Conservation (phyloP, 1,284 basidiomycete species). For the Ceratobasidium sp. region DNA sequence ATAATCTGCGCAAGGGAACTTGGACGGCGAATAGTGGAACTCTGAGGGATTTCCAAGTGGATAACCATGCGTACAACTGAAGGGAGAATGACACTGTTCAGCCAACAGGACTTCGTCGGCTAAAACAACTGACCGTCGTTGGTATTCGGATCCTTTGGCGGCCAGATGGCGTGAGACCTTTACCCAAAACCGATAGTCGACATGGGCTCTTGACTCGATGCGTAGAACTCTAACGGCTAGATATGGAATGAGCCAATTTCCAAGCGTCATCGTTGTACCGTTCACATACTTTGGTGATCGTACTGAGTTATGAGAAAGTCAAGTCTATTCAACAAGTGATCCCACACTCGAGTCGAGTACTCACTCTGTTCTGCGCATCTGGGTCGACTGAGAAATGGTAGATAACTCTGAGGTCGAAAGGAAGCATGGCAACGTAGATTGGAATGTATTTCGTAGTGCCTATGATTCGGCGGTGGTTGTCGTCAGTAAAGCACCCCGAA, state of each 20-base stretch:
- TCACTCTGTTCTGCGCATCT: not conserved
- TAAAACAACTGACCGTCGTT: not conserved
- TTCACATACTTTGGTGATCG: not conserved
- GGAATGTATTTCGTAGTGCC: not conserved
- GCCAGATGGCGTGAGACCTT: conserved; percentile 5
- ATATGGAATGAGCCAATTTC: not conserved
- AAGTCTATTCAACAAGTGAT: too few relatives aligned
- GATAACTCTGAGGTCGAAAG: not conserved
- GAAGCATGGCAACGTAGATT: conserved; percentile 7
- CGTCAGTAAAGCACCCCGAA: not conserved
- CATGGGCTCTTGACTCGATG: not conserved
- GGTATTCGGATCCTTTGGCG: not conserved
- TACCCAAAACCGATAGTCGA: conserved; percentile 17
- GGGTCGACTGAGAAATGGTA: conserved; percentile 3
- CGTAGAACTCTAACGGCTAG: conserved; percentile 11
- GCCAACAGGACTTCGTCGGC: too few relatives aligned
- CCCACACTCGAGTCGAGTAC: too few relatives aligned
- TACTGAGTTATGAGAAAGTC: not conserved
- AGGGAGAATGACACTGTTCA: too few relatives aligned
- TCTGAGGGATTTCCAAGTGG: too few relatives aligned
- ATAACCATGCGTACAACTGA: too few relatives aligned
- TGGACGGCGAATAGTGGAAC: not conserved
- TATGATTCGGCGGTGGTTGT: conserved; percentile 4
- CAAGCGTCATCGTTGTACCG: too few relatives aligned
- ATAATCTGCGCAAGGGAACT: not conserved